Conservation (phyloP, 495 filamentous ascomycete species). For the Monascus purpureus region DNA sequence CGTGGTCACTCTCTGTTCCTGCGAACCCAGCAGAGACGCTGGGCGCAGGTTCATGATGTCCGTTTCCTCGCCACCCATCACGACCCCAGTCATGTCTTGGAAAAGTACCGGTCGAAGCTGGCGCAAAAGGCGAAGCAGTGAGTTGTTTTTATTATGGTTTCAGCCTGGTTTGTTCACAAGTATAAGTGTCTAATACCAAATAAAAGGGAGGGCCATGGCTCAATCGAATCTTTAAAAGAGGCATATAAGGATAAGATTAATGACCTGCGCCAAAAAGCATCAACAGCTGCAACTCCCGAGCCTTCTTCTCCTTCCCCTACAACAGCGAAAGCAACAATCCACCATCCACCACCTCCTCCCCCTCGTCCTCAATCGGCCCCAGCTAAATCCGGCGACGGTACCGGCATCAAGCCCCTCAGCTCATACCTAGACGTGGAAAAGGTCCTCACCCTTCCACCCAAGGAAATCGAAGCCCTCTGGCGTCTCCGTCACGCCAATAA, state of each 20-base stretch:
- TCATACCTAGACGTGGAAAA: constrained; percentile 76
- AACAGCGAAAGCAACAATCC: constrained; percentile 2
- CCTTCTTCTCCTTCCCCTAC: constrained; percentile 16
- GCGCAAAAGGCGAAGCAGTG: constrained; percentile 67
- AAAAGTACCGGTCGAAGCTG: constrained; percentile 82
- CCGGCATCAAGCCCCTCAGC: constrained; percentile 65
- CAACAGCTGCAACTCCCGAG: constrained; percentile 41
- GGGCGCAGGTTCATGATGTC: constrained; percentile 85
- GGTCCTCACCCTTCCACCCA: constrained; percentile 51
- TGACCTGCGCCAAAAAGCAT: constrained; percentile 44
- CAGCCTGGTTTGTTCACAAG: neutral
- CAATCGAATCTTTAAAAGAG: constrained; percentile 62
- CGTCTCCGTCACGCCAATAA: constrained; percentile 68
- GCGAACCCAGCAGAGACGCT: constrained; percentile 51
- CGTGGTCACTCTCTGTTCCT: constrained; percentile 15
- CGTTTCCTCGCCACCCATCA: constrained; percentile 67
- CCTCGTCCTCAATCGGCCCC: constrained; percentile 17
- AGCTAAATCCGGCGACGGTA: constrained; percentile 15
- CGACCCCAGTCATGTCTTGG: constrained; percentile 47
- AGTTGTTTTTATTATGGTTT: no score
- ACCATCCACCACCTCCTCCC: constrained; percentile 13
- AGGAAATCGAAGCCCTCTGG: constrained; percentile 82
- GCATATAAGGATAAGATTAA: constrained; percentile 75
- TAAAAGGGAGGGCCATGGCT: constrained; percentile 53
- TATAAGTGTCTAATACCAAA: constrained; percentile 1